Evolutionary conservation across 805 yeast species (phyloP), one percentile per base, ranked within the genome.

Genomic region (Wickerhamiella domercqiae): DNA sequence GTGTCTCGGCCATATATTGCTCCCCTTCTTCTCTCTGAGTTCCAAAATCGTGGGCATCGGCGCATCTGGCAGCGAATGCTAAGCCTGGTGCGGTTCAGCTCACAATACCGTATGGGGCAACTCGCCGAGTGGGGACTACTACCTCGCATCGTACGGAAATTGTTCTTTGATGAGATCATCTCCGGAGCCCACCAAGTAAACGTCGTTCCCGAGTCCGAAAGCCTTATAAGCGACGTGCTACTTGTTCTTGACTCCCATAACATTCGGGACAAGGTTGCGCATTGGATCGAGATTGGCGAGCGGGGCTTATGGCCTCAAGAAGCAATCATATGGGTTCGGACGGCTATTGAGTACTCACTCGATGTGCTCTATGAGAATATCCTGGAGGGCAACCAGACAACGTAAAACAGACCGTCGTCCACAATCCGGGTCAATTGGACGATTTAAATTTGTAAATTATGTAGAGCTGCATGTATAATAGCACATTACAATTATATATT

Each of bases 1-100:
- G 64, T 87, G 46, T 94, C 97, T 6, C 68, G 96, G 44, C 96
- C 97, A 0, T 90, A 87, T 51, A 62, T 87, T 48, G 94, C 95
- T 0, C 96, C 97, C 1, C 62, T 87, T 39, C 69, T 90, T 31
- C 74, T 80, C 26, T 78, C 80, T 46, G 95, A 83, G 52, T 66
- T 82, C 50, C 78, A 77, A 51, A 90, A 83, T 52, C 61, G 63
- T 53, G 65, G 56, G n/a, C 51, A 49, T 39, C 55, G 51, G 33
- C 45, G 57, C 33, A 45, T 65, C 61, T 50, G 59, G 21, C 52
- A 56, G 11, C 61, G 62, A 51, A 42, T 63, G 44, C 68, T 74
- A 41, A 72, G 73, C 41, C 63, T 83, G 13, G 45, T 71, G 2
- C 77, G 81, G 2, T 61, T 84, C 63, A 96, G 87, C 53, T 59